These are phyloP conservation scores for Epichloe bromicola DNA, from an alignment of 2,329 filamentous ascomycete genomes.

Conservation along the genomic window DNA sequence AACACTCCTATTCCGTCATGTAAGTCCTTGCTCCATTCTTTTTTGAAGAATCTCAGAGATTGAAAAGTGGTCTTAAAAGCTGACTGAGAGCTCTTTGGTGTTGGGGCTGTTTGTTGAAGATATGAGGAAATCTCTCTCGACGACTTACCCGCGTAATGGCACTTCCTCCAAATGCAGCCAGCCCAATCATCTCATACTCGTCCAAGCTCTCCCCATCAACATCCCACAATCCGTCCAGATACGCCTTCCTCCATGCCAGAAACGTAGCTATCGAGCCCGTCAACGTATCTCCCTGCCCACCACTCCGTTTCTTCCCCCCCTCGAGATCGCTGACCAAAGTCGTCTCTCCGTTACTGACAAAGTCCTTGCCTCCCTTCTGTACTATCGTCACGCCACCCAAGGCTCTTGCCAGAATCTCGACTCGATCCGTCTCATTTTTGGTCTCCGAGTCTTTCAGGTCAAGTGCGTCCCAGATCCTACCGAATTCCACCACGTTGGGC, in stretches of 20 bases:
- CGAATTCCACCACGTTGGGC: slow-evolving; percentile 91
- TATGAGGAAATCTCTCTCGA: neutral
- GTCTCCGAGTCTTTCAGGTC: slow-evolving; percentile 42
- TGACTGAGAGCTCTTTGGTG: too few species aligned
- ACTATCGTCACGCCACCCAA: slow-evolving; percentile 83
- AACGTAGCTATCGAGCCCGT: slow-evolving; percentile 84
- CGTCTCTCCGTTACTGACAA: slow-evolving; percentile 65
- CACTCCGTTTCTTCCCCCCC: slow-evolving; percentile 80
- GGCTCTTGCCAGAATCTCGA: slow-evolving; percentile 56
- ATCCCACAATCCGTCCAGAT: slow-evolving; percentile 71
- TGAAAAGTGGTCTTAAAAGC: too few species aligned
- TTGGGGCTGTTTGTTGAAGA: too few species aligned
- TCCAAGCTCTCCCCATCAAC: slow-evolving; percentile 32
- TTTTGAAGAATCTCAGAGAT: too few species aligned
- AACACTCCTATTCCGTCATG: slow-evolving; percentile 49
- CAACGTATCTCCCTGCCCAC: slow-evolving; percentile 89
- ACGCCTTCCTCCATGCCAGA: slow-evolving; percentile 76
- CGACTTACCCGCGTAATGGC: slow-evolving; percentile 64
- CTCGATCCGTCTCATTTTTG: slow-evolving; percentile 28
- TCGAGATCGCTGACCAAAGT: slow-evolving; percentile 66
- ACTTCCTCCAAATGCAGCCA: slow-evolving; percentile 79
- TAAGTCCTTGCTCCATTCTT: neutral
- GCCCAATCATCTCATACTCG: slow-evolving; percentile 49
- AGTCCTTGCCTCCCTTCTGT: slow-evolving; percentile 75
- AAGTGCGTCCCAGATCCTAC: slow-evolving; percentile 62